These are phyloP conservation scores for Beta lomatogona DNA, from an alignment of 179 eudicot species.

Conservation along the genomic window DNA sequence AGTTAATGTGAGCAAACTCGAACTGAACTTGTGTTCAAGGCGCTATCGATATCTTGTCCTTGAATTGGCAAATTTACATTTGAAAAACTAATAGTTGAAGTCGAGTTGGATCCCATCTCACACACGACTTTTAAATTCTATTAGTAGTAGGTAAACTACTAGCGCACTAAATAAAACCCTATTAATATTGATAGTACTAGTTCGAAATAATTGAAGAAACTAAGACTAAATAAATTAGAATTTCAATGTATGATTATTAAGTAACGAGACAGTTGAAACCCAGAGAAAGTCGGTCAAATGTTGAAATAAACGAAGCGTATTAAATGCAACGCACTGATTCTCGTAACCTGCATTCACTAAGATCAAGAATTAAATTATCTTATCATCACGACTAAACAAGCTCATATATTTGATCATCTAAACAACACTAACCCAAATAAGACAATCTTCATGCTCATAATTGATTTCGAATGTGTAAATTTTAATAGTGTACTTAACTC, in stretches of 20 bases:
- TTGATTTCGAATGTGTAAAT: neutral
- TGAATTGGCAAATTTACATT: neutral
- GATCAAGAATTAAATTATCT: neutral
- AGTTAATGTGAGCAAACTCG: no score
- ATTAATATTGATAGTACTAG: neutral
- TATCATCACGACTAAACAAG: no score
- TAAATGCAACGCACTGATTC: slow-evolving; percentile 28
- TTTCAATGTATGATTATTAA: neutral
- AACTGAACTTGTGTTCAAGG: neutral
- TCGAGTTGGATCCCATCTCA: no score
- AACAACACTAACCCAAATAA: no score
- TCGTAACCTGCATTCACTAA: slow-evolving; percentile 25
- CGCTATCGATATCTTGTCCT: neutral
- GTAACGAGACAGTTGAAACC: slow-evolving; percentile 19
- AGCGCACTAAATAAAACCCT: no score
- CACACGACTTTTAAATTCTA: no score
- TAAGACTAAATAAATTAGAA: neutral
- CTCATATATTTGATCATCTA: no score
- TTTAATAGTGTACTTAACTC: no score
- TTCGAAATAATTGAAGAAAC: neutral
- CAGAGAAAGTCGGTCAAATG: slow-evolving; percentile 22
- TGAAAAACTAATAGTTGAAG: no score
- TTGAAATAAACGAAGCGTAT: slow-evolving; percentile 13
- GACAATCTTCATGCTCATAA: neutral
- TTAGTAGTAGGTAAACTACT: no score